Evolutionary conservation across 257 asterid species (phyloP), one percentile per base, ranked within the genome.

Genomic region (Nicotiana tomentosiformis): DNA sequence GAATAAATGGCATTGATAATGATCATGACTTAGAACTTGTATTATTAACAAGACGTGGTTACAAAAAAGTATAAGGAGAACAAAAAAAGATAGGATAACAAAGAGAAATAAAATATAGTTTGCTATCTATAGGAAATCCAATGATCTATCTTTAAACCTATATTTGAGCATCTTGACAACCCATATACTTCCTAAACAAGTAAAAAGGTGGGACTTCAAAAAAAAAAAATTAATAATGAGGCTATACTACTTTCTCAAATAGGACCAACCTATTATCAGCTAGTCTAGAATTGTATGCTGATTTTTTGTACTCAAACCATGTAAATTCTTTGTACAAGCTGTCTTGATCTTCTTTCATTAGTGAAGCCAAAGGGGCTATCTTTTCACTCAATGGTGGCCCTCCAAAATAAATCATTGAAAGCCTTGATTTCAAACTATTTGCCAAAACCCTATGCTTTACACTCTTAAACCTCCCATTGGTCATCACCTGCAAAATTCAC

Each of bases 301-400:
- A 88, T 15, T 10, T 88, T 57, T 88, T 88, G 82, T 88, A 88
- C 86, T 88, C 90, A 58, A 79, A 76, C 89, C 90, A 88, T 66
- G 90, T 88, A 80, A 88, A 88, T 77, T 86, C 90, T 20, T 80
- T 86, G 84, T 88, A 88, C 84, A 88, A 88, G 81, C 85, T 82
- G 82, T 79, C 86, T 78, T 70, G 35, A 39, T 86, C 84, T 1
- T 85, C 90, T 43, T 84, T 83, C 82, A 82, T 51, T 10, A 88
- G 82, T 23, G 89, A 86, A 30, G 87, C 61, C 85, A 88, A 68
- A 1, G 90, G 87, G n/a, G 87, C 90, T 23, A 88, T 86, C 83
- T 77, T 87, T 84, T 87, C 84, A 77, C 82, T 81, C 85, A 87
- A 82, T 3, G 90, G 90, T 83, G 90, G 90, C 29, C 88, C 90